Conservation (phyloP, 1,284 basidiomycete genomes). For the Neolentinus lepideus region DNA sequence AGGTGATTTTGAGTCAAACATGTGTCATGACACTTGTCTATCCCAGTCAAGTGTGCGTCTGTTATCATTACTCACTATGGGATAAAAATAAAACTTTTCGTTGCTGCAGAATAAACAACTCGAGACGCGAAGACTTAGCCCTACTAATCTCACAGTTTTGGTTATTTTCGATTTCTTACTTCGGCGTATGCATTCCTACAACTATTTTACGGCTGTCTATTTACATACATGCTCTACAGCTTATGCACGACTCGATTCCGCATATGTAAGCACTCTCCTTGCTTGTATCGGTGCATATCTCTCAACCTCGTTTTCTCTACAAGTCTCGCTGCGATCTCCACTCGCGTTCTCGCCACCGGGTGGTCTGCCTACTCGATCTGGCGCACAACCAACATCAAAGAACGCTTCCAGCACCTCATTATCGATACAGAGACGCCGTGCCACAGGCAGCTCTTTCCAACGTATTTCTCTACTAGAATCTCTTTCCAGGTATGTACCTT, state of each 20-base stretch:
- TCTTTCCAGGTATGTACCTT: constrained; percentile 31
- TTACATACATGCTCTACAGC: constrained; percentile 12
- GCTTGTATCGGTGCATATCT: not conserved
- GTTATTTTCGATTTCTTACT: constrained; percentile 46
- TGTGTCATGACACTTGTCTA: constrained; percentile 16
- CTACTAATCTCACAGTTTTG: constrained; percentile 49
- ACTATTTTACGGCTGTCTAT: not conserved
- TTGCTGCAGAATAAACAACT: constrained; percentile 29
- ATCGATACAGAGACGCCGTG: constrained; percentile 35
- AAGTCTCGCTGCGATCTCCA: constrained; percentile 34
- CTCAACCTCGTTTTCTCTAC: constrained; percentile 12
- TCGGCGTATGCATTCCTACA: constrained; percentile 25
- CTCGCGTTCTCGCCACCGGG: constrained; percentile 36
- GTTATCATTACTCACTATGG: not conserved
- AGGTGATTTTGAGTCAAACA: constrained; percentile 22
- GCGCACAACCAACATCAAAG: constrained; percentile 30
- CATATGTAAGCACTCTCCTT: constrained; percentile 32
- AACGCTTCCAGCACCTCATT: constrained; percentile 30
- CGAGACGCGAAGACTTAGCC: constrained; percentile 42
- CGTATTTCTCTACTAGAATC: constrained; percentile 33
- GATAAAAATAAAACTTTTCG: not conserved
- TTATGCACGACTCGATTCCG: constrained; percentile 44
- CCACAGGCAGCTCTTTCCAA: constrained; percentile 35
- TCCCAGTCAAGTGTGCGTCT: not conserved
- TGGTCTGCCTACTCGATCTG: constrained; percentile 49